Base-by-base conservation (phyloP, 192 early-diverging fungal genomes). In the Coemansia javaensis region DNA sequence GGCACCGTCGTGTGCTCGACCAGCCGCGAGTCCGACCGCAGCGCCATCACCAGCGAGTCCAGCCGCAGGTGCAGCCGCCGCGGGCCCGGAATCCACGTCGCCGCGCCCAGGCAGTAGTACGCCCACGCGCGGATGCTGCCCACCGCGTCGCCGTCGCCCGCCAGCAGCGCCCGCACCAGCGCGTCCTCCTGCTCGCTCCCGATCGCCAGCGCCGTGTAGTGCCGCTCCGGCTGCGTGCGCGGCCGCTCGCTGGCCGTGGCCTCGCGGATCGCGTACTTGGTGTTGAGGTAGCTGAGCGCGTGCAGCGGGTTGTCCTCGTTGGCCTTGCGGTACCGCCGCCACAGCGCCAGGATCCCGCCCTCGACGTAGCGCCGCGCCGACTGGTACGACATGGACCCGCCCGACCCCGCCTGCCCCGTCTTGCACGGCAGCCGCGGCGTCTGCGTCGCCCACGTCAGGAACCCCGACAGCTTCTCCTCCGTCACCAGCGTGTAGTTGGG, bases 261-360 rank as follows among this genome's bases (percentile, higher is more conserved):
- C 60, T 73, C 69, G 53, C 69, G 69, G 50, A 73, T 73, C 2
- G 69, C 69, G 53, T 73, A 73, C 53, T 73, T 73, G 40, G 69
- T 73, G 57, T 65, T 73, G 48, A 73, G 62, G 41, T 73, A 73
- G 44, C 69, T 56, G 12, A 73, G 69, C 24, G 69, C 69, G 32
- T 73, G 69, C 49, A 73, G 62, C 32, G 69, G 69, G 44, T 73
- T 73, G 40, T 73, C 69, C 34, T 73, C 69, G 34, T 64, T 53
- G 7, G 61, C 18, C 21, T 40, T 41, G 24, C 50, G 44, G 49
- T 73, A 73, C 25, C 69, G 61, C 31, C 69, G 62, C 69, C 69
- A 73, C 53, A 73, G 69, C 48, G 69, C 69, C 48, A 73, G 53
- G 36, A 73, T 65, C n/a, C 69, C 69, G 62, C 69, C 69, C 45